These are phyloP conservation scores for Artemisia tridentata DNA, from an alignment of 129 eudicot species.

Conservation along the genomic window DNA sequence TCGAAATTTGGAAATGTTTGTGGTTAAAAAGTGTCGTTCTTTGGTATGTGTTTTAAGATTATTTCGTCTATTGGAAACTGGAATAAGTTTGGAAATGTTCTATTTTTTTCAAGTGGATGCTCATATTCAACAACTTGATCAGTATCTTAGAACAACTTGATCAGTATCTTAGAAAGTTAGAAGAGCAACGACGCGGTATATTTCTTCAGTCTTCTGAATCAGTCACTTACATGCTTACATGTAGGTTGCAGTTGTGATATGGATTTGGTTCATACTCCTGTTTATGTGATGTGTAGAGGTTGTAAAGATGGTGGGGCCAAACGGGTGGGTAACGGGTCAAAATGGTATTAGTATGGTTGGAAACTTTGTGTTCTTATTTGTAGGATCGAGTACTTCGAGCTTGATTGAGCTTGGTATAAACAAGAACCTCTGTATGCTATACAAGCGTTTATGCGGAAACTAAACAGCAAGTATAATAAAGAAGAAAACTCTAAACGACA, in stretches of 20 bases:
- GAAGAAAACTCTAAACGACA: too few species aligned
- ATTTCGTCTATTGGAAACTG: slow-evolving; percentile 1
- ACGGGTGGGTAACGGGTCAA: slow-evolving; percentile 7
- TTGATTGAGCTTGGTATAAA: too few species aligned
- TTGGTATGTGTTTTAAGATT: not conserved
- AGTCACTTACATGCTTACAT: too few species aligned
- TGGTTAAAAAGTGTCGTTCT: not conserved
- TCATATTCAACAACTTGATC: too few species aligned
- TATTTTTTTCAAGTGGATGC: slow-evolving; percentile 58
- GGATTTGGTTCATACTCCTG: not conserved
- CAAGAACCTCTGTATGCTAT: too few species aligned
- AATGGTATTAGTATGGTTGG: not conserved
- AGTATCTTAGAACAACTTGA: too few species aligned
- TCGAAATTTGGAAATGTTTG: not conserved
- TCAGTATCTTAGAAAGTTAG: slow-evolving; percentile 68
- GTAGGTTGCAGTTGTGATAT: slow-evolving; percentile 1
- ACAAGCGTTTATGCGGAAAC: too few species aligned
- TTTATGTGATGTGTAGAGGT: not conserved
- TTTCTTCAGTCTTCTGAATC: too few species aligned
- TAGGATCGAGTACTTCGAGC: too few species aligned
- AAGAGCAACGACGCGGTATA: slow-evolving; percentile 86
- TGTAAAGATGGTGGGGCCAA: not conserved
- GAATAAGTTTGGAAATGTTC: not conserved
- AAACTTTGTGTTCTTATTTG: not conserved
- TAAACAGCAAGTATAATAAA: too few species aligned